Evolutionary conservation across 2,329 filamentous ascomycete genomes (phyloP).

Genomic region (Colletotrichum lentis): DNA sequence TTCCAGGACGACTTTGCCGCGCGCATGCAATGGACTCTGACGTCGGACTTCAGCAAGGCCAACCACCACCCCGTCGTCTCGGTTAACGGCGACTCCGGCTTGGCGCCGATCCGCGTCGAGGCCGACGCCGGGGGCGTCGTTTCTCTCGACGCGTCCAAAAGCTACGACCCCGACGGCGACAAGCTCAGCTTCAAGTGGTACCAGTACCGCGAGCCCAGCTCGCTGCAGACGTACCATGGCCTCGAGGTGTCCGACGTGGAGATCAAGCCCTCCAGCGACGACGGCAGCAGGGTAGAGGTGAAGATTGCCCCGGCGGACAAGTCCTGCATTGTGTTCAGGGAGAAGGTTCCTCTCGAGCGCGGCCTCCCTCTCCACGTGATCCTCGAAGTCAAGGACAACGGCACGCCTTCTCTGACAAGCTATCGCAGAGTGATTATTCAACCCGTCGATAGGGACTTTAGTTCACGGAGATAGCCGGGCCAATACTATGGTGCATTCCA

Average conservation of each 20-base stretch:
- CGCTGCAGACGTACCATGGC: slow-evolving; percentile 52
- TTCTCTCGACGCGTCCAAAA: slow-evolving; percentile 54
- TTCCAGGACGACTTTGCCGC: slow-evolving; percentile 55
- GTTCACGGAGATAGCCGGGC: not conserved
- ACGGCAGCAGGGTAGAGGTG: slow-evolving; percentile 35
- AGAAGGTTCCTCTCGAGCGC: slow-evolving; percentile 39
- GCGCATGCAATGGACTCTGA: slow-evolving; percentile 51
- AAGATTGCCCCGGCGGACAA: slow-evolving; percentile 45
- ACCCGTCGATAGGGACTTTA: slow-evolving; percentile 43
- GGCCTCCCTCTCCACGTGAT: slow-evolving; percentile 59
- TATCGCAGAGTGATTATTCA: slow-evolving; percentile 56
- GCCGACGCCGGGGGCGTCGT: slow-evolving; percentile 52
- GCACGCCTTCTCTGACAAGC: slow-evolving; percentile 54
- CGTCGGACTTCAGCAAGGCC: slow-evolving; percentile 42
- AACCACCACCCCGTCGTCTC: slow-evolving; percentile 58
- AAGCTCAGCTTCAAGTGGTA: slow-evolving; percentile 58
- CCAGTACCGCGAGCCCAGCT: slow-evolving; percentile 53
- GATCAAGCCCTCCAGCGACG: slow-evolving; percentile 41
- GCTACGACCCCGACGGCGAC: slow-evolving; percentile 57
- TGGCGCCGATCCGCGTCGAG: slow-evolving; percentile 50
- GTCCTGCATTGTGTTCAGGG: slow-evolving; percentile 43
- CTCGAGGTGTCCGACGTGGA: slow-evolving; percentile 51
- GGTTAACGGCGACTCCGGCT: slow-evolving; percentile 52
- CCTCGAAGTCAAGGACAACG: slow-evolving; percentile 57
- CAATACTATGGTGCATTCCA: too few species aligned